A percentile compares a stretch with the other conserved stretches of the same genome.
phyloP scores from a whole-genome alignment of 306 rosid genomes.

The Vicia sativa region DNA sequence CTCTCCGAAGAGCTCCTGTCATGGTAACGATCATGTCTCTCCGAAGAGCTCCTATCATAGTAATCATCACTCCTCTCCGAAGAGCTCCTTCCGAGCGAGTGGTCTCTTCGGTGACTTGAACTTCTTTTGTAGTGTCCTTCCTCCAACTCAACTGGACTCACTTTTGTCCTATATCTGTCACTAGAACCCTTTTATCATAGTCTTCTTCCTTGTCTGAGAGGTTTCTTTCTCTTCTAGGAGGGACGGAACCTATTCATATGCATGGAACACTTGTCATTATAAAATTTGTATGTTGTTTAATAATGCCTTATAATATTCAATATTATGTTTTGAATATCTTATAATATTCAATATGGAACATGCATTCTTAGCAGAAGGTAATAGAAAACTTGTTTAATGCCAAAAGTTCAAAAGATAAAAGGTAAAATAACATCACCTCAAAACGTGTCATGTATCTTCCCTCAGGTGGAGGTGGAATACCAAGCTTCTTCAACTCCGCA shows the following conservation, averaged over 20 bases:
- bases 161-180: conserved; percentile 44
- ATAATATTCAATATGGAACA: not conserved
- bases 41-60: conserved; percentile 17
- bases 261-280: not conserved
- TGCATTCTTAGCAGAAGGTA: conserved; percentile 2
- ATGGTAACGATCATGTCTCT: conserved; percentile 34
- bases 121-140: conserved; percentile 29
- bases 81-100: conserved; percentile 41
- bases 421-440: conserved; percentile 55
- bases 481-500: conserved; percentile 75
- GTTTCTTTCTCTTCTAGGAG: conserved; percentile 67
- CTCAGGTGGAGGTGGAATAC: conserved; percentile 91
- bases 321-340: no score
- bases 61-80: conserved; percentile 39
- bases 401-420: not conserved
- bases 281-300: conserved; percentile 1
- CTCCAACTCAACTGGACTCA: not conserved
- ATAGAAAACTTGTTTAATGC: not conserved
- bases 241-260: conserved; percentile 71
- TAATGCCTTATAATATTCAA: conserved; percentile 21
- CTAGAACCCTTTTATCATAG: conserved; percentile 39
- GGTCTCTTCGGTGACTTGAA: conserved; percentile 45
- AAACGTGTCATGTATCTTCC: conserved; percentile 84
- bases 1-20: not conserved
- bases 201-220: conserved; percentile 48